A percentile compares a stretch with the other conserved stretches of the same genome.
Conservation (phyloP, 2,329 filamentous ascomycete genomes). For the Orbilia blumenaviensis region DNA sequence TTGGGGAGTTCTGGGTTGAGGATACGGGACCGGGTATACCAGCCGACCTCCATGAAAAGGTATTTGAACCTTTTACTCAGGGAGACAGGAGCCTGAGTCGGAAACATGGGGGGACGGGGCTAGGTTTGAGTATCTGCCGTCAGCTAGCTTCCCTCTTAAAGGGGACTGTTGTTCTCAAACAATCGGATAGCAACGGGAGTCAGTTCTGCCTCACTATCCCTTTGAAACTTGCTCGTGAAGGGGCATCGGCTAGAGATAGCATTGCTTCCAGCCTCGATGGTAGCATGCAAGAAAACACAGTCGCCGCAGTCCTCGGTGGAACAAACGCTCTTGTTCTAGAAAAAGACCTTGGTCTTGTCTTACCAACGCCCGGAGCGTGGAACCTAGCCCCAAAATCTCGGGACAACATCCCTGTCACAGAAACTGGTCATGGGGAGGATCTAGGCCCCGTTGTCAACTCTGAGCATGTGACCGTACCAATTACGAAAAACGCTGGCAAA, state of each 20-base stretch:
- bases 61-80: slow-evolving; percentile 95
- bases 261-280: slow-evolving; percentile 42
- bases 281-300: slow-evolving; percentile 18
- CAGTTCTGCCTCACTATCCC: slow-evolving; percentile 49
- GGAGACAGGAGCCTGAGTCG: slow-evolving; percentile 89
- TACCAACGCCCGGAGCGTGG: slow-evolving; percentile 31
- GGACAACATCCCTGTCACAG: slow-evolving; percentile 19
- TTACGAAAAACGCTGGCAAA: slow-evolving; percentile 28
- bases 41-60: slow-evolving; percentile 76
- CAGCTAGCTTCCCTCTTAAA: slow-evolving; percentile 86
- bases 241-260: slow-evolving; percentile 38
- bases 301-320: slow-evolving; percentile 30
- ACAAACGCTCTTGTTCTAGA: slow-evolving; percentile 44
- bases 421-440: not conserved
- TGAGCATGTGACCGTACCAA: slow-evolving; percentile 25
- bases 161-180: slow-evolving; percentile 76
- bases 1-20: slow-evolving; percentile 87
- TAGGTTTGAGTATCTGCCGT: slow-evolving; percentile 87
- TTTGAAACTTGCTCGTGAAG: slow-evolving; percentile 38
- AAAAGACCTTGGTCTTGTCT: slow-evolving; percentile 31
- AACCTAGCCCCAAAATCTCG: slow-evolving; percentile 26
- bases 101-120: slow-evolving; percentile 86
- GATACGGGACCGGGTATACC: slow-evolving; percentile 90
- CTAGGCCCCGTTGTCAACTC: not conserved
- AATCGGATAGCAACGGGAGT: slow-evolving; percentile 63